phyloP scores from a whole-genome alignment of 495 filamentous ascomycete genomes.

The Pyrenopolyporus hunteri region DNA sequence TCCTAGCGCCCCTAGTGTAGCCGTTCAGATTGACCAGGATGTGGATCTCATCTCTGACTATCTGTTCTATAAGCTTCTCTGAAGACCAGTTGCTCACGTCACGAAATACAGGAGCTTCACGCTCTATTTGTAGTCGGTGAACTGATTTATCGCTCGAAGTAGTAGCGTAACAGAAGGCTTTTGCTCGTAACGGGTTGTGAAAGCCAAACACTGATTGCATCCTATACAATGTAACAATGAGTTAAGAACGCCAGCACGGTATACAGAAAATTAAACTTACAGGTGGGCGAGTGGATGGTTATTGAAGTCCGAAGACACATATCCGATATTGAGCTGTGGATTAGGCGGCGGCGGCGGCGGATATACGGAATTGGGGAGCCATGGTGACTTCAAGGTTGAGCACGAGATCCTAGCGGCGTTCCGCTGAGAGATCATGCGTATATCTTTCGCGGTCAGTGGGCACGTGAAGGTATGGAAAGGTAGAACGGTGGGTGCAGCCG shows the following conservation, averaged over 20 bases:
- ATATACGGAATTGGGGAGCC: constrained; percentile 83
- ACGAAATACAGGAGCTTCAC: constrained; percentile 88
- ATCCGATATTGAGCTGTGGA: constrained; percentile 87
- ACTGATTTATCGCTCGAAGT: constrained; percentile 89
- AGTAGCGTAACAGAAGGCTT: constrained; percentile 96
- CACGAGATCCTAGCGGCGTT: constrained; percentile 94
- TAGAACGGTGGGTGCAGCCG: constrained; percentile 90
- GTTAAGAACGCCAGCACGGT: neutral
- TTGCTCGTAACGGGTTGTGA: constrained; percentile 73
- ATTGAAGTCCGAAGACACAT: constrained; percentile 98
- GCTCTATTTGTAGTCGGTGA: constrained; percentile 93
- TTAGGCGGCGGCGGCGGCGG: constrained; percentile 81
- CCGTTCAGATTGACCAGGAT: constrained; percentile 97
- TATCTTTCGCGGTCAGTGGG: constrained; percentile 89
- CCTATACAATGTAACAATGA: constrained; percentile 37
- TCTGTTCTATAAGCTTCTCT: constrained; percentile 85
- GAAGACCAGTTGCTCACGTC: constrained; percentile 88
- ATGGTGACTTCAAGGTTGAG: constrained; percentile 81
- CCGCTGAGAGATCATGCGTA: constrained; percentile 92
- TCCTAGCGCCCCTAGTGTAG: constrained; percentile 95
- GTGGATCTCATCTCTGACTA: constrained; percentile 91
- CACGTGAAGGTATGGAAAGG: constrained; percentile 99
- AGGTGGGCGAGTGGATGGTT: constrained; percentile 96
- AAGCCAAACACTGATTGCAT: constrained; percentile 99
- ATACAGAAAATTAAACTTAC: constrained; percentile 44